These are phyloP conservation scores for Mimosa pudica DNA, from an alignment of 306 rosid species.

Conservation along the genomic window DNA sequence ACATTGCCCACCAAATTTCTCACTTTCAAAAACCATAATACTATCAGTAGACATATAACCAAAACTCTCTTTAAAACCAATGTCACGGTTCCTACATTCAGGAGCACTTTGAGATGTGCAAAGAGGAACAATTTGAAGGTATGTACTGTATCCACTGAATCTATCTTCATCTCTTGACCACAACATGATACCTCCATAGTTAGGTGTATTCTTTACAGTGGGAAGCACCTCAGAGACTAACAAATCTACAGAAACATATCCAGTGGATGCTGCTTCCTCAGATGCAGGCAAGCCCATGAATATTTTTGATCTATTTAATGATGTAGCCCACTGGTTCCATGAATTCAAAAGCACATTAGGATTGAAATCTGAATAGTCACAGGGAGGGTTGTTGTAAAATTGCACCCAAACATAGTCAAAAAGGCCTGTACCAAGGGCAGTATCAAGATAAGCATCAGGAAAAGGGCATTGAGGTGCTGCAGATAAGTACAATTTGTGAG, in stretches of 20 bases:
- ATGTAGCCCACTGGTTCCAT: constrained; percentile 54
- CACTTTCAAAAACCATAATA: background rate
- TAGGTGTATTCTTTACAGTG: constrained; percentile 34
- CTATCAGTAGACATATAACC: constrained; percentile 37
- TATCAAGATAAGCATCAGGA: constrained; percentile 40
- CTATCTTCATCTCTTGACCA: constrained; percentile 54
- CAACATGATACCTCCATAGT: constrained; percentile 67
- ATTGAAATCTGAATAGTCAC: constrained; percentile 37
- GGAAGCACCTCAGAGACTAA: constrained; percentile 47
- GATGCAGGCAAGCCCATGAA: constrained; percentile 58
- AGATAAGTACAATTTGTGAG: constrained; percentile 37
- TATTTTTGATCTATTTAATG: constrained; percentile 29
- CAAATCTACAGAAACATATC: constrained; percentile 47
- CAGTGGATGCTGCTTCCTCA: background rate
- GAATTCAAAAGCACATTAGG: constrained; percentile 19
- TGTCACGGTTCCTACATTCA: background rate
- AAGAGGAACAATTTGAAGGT: background rate
- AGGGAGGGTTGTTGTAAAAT: constrained; percentile 45
- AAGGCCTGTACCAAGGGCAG: constrained; percentile 35
- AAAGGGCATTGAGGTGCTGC: constrained; percentile 62
- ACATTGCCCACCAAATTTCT: background rate
- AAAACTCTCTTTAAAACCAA: background rate
- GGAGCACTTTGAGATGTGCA: constrained; percentile 7
- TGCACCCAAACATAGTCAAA: constrained; percentile 58
- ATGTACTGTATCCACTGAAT: constrained; percentile 39